phyloP scores from a whole-genome alignment of 2,329 filamentous ascomycete species.

The Tetracladium maxilliforme region DNA sequence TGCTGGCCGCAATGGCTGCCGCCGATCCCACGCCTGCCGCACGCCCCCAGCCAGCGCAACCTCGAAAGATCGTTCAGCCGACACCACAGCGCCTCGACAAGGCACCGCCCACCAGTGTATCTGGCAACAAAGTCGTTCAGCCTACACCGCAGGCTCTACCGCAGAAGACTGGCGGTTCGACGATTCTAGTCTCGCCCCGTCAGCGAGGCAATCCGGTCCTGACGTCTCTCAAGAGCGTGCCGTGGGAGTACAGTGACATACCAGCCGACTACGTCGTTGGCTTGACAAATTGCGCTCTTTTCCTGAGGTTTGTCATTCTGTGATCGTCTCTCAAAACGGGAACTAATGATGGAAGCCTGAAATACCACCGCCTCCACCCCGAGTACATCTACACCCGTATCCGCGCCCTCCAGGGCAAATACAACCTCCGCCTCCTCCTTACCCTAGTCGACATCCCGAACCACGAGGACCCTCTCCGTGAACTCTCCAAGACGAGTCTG shows the following conservation, averaged over 20 bases:
- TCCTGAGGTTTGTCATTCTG: no score
- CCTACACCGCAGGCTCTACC: conserved; percentile 79
- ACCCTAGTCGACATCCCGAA: conserved; percentile 92
- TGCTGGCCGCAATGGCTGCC: conserved; percentile 39
- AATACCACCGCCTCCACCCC: conserved; percentile 93
- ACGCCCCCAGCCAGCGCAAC: conserved; percentile 12
- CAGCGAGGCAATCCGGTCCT: conserved; percentile 94
- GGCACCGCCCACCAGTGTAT: conserved; percentile 21
- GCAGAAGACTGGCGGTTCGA: conserved; percentile 47
- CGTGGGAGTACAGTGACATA: conserved; percentile 98
- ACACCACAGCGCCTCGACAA: conserved; percentile 41
- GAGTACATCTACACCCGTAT: conserved; percentile 97
- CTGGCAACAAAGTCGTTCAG: conserved; percentile 53
- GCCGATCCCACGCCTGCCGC: conserved; percentile 19
- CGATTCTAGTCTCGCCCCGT: conserved; percentile 78
- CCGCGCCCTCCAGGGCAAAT: conserved; percentile 68
- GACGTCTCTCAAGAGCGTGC: conserved; percentile 62
- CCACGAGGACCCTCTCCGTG: conserved; percentile 78
- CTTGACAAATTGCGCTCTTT: conserved; percentile 75
- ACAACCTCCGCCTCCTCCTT: conserved; percentile 72
- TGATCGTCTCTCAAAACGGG: conserved; percentile 6
- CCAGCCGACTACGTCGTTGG: conserved; percentile 86
- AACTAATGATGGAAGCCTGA: conserved; percentile 44
- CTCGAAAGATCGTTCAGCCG: conserved; percentile 23
- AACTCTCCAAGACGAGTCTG: conserved; percentile 81